phyloP scores from a whole-genome alignment of 352 stramenopile genomes.

The Globisporangium viniferum region DNA sequence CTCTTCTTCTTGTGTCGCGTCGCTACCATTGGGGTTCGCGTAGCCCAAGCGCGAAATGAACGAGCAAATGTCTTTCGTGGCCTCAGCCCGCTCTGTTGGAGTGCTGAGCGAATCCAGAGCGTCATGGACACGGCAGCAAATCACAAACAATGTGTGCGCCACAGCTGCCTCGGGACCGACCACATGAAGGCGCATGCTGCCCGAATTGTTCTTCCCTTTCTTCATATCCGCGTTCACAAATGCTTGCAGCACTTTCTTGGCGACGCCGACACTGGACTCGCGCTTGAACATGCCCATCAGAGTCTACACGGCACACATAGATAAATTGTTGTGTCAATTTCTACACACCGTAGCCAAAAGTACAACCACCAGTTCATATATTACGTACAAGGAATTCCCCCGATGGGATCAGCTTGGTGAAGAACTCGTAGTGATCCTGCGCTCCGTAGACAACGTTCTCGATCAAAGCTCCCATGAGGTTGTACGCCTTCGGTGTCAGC shows the following conservation, averaged over 20 bases:
- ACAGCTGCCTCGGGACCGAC: slow-evolving; percentile 71
- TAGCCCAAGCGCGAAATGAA: slow-evolving; percentile 77
- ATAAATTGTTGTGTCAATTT: background rate
- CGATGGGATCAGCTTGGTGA: slow-evolving; percentile 74
- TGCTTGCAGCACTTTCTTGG: slow-evolving; percentile 79
- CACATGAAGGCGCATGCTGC: slow-evolving; percentile 54
- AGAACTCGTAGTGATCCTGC: slow-evolving; percentile 66
- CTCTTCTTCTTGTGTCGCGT: slow-evolving; percentile 46
- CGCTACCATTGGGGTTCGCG: slow-evolving; percentile 10
- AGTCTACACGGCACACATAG: slow-evolving; percentile 21
- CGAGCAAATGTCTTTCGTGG: slow-evolving; percentile 63
- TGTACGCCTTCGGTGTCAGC: slow-evolving; percentile 62
- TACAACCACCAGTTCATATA: background rate
- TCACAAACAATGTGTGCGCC: slow-evolving; percentile 83
- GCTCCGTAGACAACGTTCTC: slow-evolving; percentile 76
- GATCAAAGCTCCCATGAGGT: slow-evolving; percentile 66
- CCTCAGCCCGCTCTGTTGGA: slow-evolving; percentile 47
- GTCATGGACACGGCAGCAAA: slow-evolving; percentile 83
- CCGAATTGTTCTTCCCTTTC: slow-evolving; percentile 21
- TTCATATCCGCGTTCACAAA: slow-evolving; percentile 42
- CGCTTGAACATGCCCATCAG: slow-evolving; percentile 87
- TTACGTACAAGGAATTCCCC: slow-evolving; percentile 55
- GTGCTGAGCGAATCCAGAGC: slow-evolving; percentile 79
- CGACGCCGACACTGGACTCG: slow-evolving; percentile 74
- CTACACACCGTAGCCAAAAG: background rate